Evolutionary conservation across 2,329 filamentous ascomycete genomes (phyloP), one percentile per base, ranked within the genome.

Genomic region (Zalaria obscura): DNA sequence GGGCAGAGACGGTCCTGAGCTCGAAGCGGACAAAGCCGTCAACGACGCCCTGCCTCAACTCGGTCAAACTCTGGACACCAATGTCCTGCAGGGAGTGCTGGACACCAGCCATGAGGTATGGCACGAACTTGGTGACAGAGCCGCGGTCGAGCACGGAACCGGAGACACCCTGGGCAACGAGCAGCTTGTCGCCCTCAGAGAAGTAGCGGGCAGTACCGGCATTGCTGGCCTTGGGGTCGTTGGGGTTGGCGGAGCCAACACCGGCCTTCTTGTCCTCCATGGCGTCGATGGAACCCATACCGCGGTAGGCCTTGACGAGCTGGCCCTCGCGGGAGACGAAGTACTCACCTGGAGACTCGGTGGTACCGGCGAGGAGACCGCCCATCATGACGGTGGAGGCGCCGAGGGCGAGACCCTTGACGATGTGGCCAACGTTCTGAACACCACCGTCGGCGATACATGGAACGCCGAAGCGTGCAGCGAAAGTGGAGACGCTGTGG

Each of bases 191-290:
- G 46, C 88, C 88, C 67, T 98, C 91, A 35, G 88, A 95, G 70
- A 98, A 98, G 72, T 98, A 98, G 48, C 91, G 81, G 36, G 91
- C 91, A 48, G 93, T 96, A 57, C 91, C 91, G 42, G 91, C 91
- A 60, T 96, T 98, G 61, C 68, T 72, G n/a, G 71, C 69, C 61
- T 79, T 77, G 53, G 69, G 66, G 64, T 87, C 76, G 63, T 78
- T 83, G 55, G 70, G 68, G 40, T 47, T 44, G 35, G 44, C 27
- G 9, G 47, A 44, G 50, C 80, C 82, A 45, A 65, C 72, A 42
- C 83, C 86, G 7, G 88, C 87, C 73, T 94, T 94, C 77, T 91
- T 94, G 68, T 96, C 89, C 68, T 96, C 88, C 91, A 98, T 98
- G 52, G 91, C 91, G 56, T 95, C 91, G 60, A 98, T 98, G 65